Conservation (phyloP, 1,284 basidiomycete genomes). For the Austroboletus niveus region DNA sequence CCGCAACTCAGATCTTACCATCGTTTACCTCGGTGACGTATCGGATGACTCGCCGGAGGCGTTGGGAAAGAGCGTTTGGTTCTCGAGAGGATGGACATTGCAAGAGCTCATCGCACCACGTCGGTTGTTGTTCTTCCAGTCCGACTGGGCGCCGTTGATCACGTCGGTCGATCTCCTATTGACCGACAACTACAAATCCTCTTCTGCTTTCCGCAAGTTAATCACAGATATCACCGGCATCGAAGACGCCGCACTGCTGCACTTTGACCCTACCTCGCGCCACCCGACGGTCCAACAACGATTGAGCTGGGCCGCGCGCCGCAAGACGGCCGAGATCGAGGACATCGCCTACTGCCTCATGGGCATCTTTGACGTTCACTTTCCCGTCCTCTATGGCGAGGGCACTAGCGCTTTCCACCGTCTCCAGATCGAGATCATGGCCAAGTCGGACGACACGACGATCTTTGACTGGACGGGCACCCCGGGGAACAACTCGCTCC, state of each 20-base stretch:
- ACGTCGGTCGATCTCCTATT: conserved; percentile 14
- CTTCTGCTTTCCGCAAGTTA: conserved; percentile 12
- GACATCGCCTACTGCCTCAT: conserved; percentile 23
- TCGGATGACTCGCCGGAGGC: conserved; percentile 11
- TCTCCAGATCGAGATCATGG: conserved; percentile 25
- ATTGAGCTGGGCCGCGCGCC: conserved; percentile 26
- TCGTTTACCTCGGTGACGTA: conserved; percentile 23
- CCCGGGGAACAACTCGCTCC: conserved; percentile 12
- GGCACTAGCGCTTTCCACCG: conserved; percentile 17
- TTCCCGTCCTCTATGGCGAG: conserved; percentile 27
- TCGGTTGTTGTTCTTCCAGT: conserved; percentile 19
- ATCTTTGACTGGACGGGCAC: conserved; percentile 23
- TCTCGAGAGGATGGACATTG: conserved; percentile 23
- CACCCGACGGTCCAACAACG: conserved; percentile 16
- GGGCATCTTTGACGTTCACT: conserved; percentile 23
- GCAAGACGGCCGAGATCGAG: conserved; percentile 24
- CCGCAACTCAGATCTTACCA: conserved; percentile 18
- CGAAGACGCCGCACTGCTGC: conserved; percentile 17
- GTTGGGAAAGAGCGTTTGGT: conserved; percentile 18
- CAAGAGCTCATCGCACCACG: conserved; percentile 24
- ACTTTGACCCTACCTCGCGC: conserved; percentile 18
- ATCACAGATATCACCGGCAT: conserved; percentile 19
- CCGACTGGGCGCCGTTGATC: conserved; percentile 19
- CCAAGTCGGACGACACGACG: conserved; percentile 17
- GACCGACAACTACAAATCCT: conserved; percentile 19